Evolutionary conservation across 305 asterid species (phyloP), one percentile per base, ranked within the genome.

Genomic region (Solanum hybrid): DNA sequence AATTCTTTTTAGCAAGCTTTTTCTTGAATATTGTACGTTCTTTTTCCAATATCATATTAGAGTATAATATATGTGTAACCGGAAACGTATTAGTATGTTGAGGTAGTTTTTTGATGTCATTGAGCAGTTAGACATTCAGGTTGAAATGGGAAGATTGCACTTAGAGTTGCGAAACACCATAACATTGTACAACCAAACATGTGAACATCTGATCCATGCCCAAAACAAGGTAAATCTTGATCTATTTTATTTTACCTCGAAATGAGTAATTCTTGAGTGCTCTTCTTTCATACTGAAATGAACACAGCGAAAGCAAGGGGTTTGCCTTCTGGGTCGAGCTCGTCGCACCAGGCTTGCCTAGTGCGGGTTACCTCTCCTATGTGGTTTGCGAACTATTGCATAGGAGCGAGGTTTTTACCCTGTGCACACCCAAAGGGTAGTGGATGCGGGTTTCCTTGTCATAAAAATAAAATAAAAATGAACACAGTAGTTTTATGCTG

Each of bases 141-240:
- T 93, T 92, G 99, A 97, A 92, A 90, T 93, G 32, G 95, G 91
- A 88, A 87, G 85, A 86, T 87, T 96, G 91, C 97, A 93, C 42
- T 92, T 91, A 88, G 98, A 96, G 87, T 88, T 97, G 90, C 93
- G 88, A 82, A 92, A 90, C 91, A 94, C 97, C 89, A 72, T 94
- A 78, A 72, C 91, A 81, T 89, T 95, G 96, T 97, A 97, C 91
- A 94, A 90, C 79, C 96, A 77, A 92, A 95, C 98, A 87, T 95
- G 98, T 92, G 93, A 93, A 89, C 95, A 94, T 85, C 94, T 97
- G 87, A 93, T 96, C 89, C 92, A 89, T 90, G 91, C 96, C 91
- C 96, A 95, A 91, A 94, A 91, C 91, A 91, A 94, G 98, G 99
- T 96, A 91, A 85, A 73, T 86, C 87, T 88, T 88, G 56, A 79